Percentiles rank a stretch among this genome's conserved stretches.
Conservation (phyloP, 2,329 filamentous ascomycete genomes). For the Aspergillus ibericus region DNA sequence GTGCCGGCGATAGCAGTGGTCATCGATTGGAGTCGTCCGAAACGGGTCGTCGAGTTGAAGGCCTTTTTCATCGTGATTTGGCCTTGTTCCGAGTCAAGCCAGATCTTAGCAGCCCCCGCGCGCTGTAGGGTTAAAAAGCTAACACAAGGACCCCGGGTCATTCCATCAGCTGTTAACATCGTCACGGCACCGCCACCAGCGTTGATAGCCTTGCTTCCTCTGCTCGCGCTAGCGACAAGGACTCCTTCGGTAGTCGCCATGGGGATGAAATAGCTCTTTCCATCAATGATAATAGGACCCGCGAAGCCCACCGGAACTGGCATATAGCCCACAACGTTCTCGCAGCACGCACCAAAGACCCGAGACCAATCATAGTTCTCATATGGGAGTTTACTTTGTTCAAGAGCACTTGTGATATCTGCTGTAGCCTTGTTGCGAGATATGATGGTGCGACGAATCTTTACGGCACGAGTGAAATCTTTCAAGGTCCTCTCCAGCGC, state of each 20-base stretch:
- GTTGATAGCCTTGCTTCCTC: constrained; percentile 97
- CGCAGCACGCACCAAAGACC: constrained; percentile 94
- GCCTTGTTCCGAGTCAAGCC: constrained; percentile 90
- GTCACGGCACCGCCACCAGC: constrained; percentile 89
- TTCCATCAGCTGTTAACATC: constrained; percentile 90
- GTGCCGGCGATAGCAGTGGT: constrained; percentile 94
- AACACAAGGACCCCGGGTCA: constrained; percentile 95
- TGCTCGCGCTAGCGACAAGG: constrained; percentile 85
- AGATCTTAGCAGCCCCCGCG: constrained; percentile 89
- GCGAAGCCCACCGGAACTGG: constrained; percentile 92
- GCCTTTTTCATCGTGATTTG: constrained; percentile 81
- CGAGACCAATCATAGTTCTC: constrained; percentile 92
- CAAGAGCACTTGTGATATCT: constrained; percentile 71
- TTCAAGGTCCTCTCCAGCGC: constrained; percentile 84
- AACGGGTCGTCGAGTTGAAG: constrained; percentile 95
- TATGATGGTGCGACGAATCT: constrained; percentile 83
- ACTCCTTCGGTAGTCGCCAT: constrained; percentile 99
- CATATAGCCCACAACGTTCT: constrained; percentile 96
- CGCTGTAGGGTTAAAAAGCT: constrained; percentile 85
- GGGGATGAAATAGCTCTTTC: constrained; percentile 91
- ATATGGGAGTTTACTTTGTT: constrained; percentile 83
- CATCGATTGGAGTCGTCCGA: constrained; percentile 82
- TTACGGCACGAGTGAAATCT: constrained; percentile 78
- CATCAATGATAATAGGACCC: constrained; percentile 89
- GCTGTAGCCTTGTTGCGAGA: constrained; percentile 79